These are phyloP conservation scores for Silene conica DNA, from an alignment of 148 eudicot species.

Conservation along the genomic window DNA sequence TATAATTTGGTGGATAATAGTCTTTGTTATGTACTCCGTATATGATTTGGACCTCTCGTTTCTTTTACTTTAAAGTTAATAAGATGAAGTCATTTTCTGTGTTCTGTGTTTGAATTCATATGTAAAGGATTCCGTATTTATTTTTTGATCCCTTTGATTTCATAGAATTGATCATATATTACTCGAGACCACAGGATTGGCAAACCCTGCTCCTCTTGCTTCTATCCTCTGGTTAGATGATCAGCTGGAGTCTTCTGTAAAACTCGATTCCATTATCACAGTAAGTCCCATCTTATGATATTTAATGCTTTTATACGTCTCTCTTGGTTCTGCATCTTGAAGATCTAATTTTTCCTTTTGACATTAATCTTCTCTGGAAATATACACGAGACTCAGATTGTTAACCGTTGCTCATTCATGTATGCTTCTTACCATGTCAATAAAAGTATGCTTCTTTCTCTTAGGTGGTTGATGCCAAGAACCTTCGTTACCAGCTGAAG, in stretches of 20 bases:
- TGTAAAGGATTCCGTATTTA: background rate
- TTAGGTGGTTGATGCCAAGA: conserved; percentile 94
- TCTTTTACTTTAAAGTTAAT: background rate
- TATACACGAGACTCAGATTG: background rate
- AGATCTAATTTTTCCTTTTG: background rate
- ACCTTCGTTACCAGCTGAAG: conserved; percentile 79
- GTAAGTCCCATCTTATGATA: conserved; percentile 40
- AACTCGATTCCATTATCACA: conserved; percentile 87
- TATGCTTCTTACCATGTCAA: background rate
- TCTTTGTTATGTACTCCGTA: background rate
- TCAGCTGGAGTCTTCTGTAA: conserved; percentile 83
- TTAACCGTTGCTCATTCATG: background rate
- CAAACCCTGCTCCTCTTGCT: conserved; percentile 98
- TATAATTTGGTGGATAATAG: background rate
- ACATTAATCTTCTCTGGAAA: too few species aligned
- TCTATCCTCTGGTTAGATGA: conserved; percentile 98
- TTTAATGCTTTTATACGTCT: background rate
- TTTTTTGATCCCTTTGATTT: conserved; percentile 19
- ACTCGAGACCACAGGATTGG: conserved; percentile 95
- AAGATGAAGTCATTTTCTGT: background rate
- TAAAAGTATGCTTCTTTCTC: conserved; percentile 6
- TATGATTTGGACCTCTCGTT: background rate
- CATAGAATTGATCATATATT: conserved; percentile 91
- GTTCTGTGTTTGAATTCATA: background rate
- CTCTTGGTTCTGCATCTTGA: conserved; percentile 1